Evolutionary conservation across 139 green algal species (phyloP).

Genomic region (Tetradesmus lagerheimii): DNA sequence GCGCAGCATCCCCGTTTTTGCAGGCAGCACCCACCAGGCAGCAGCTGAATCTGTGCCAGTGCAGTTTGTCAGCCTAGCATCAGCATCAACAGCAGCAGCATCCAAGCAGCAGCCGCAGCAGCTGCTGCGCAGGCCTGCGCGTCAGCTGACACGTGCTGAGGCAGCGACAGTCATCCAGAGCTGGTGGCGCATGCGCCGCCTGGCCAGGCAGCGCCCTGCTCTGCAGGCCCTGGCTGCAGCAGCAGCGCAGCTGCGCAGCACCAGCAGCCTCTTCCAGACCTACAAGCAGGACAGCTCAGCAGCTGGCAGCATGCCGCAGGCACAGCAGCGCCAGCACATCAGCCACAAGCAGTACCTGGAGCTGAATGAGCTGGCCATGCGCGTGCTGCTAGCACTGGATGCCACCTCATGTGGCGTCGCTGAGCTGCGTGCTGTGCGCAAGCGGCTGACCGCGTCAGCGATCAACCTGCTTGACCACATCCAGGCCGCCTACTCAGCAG

Average conservation of each 20-base stretch:
- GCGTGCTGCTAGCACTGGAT: slow-evolving; percentile 53
- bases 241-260: background rate
- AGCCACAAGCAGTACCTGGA: slow-evolving; percentile 55
- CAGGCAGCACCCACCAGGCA: background rate
- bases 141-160: background rate
- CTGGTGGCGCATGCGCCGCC: slow-evolving; percentile 37
- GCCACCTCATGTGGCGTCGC: slow-evolving; percentile 31
- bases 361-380: slow-evolving; percentile 61
- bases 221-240: background rate
- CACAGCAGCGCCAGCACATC: background rate
- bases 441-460: slow-evolving; percentile 50
- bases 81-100: background rate
- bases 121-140: background rate
- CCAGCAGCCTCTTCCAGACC: background rate
- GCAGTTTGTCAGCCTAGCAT: background rate
- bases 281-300: background rate
- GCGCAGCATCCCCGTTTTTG: background rate
- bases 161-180: slow-evolving; percentile 46
- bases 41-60: background rate
- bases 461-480: slow-evolving; percentile 54
- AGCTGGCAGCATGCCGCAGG: background rate
- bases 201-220: slow-evolving; percentile 23
- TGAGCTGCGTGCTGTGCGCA: slow-evolving; percentile 53
- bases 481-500: slow-evolving; percentile 37
- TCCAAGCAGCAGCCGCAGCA: background rate